A percentile compares a stretch with the other conserved stretches of the same genome.
Evolutionary conservation across 2,329 filamentous ascomycete species (phyloP).

Genomic region (Westerdykella ornata): DNA sequence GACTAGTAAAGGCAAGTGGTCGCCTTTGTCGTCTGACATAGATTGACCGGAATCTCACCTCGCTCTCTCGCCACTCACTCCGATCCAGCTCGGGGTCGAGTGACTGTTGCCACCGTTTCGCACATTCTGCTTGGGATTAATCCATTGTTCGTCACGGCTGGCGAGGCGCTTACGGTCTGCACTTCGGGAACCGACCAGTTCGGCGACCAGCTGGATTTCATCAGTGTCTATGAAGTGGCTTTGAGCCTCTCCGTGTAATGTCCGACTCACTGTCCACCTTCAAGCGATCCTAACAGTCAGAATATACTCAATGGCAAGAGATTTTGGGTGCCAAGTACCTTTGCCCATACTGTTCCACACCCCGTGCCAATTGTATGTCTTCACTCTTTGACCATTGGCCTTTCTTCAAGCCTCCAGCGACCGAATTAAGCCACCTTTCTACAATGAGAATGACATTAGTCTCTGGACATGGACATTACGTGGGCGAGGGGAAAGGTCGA

Average conservation of each 20-base stretch:
- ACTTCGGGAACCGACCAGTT: slow-evolving; percentile 34
- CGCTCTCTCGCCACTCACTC: slow-evolving; percentile 35
- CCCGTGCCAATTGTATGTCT: slow-evolving; percentile 28
- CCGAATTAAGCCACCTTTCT: slow-evolving; percentile 39
- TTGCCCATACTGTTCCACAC: slow-evolving; percentile 35
- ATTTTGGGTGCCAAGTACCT: slow-evolving; percentile 16
- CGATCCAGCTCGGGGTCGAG: slow-evolving; percentile 40
- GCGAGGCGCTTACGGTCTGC: slow-evolving; percentile 33
- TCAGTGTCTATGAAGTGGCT: slow-evolving; percentile 29
- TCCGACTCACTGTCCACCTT: not conserved
- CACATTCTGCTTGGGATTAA: slow-evolving; percentile 35
- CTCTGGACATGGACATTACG: not conserved
- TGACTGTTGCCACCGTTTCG: slow-evolving; percentile 44
- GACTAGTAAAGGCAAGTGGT: slow-evolving; percentile 1
- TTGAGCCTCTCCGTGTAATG: not conserved
- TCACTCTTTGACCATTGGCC: slow-evolving; percentile 38
- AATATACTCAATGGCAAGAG: not conserved
- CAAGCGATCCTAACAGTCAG: not conserved
- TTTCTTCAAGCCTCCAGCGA: slow-evolving; percentile 36
- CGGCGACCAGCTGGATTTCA: slow-evolving; percentile 30
- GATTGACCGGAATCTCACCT: slow-evolving; percentile 22
- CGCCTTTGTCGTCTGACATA: not conserved
- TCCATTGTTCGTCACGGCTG: not conserved
- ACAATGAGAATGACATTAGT: not conserved
- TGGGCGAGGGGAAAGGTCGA: not conserved